Evolutionary conservation across 2,329 filamentous ascomycete genomes (phyloP).

Genomic region (Aspergillus sp.): DNA sequence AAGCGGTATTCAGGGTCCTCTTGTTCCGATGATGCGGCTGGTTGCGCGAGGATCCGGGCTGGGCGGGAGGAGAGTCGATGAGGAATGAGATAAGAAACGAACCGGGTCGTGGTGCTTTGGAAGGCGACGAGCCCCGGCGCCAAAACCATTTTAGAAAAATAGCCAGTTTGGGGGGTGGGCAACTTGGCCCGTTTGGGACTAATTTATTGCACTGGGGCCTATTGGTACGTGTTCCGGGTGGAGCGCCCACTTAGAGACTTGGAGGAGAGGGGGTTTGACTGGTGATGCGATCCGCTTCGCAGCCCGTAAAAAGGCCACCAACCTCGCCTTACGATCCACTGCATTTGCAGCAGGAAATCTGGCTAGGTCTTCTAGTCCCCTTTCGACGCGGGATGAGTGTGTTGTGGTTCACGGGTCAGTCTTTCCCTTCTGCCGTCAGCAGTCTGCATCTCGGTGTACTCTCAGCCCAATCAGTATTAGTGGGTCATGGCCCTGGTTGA

Average conservation of each 20-base stretch:
- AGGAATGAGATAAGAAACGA: conserved; percentile 5
- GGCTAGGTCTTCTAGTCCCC: not conserved
- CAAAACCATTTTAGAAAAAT: conserved; percentile 4
- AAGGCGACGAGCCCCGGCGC: conserved; percentile 3
- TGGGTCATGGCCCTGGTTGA: not conserved
- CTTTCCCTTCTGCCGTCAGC: not conserved
- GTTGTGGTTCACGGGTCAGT: not conserved
- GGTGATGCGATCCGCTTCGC: too few species aligned
- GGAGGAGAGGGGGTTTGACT: not conserved
- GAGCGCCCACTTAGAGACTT: not conserved
- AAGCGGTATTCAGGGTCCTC: not conserved
- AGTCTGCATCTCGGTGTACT: not conserved
- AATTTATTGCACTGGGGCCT: conserved; percentile 1
- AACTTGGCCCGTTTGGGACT: conserved; percentile 3
- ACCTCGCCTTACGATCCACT: not conserved
- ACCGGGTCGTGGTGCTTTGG: not conserved
- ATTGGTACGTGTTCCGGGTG: conserved; percentile 2
- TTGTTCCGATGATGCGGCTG: not conserved
- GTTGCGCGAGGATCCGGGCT: conserved; percentile 1
- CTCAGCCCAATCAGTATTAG: not conserved
- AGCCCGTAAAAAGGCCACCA: not conserved
- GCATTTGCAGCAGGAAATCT: not conserved
- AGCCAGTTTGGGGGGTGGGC: not conserved
- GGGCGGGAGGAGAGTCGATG: not conserved
- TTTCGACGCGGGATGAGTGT: not conserved